phyloP scores from a whole-genome alignment of 2,329 filamentous ascomycete species.

The Rugonectria rugulosa region DNA sequence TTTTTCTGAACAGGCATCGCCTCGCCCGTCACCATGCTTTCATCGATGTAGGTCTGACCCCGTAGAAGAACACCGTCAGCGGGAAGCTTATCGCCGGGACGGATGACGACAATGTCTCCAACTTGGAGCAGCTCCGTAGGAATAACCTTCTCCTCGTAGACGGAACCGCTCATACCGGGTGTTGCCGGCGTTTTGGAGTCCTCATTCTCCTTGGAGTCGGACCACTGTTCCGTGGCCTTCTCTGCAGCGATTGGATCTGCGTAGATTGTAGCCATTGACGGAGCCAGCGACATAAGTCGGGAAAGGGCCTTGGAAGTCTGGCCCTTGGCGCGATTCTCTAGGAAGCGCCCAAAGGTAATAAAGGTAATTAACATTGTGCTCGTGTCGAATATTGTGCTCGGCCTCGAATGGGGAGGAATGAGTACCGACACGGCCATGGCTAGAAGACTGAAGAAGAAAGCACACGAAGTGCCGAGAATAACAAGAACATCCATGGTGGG shows the following conservation, averaged over 20 bases:
- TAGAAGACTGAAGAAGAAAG: conserved; percentile 93
- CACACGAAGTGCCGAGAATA: conserved; percentile 89
- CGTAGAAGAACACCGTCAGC: conserved; percentile 88
- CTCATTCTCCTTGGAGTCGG: conserved; percentile 37
- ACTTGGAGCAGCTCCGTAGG: conserved; percentile 95
- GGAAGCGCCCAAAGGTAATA: conserved; percentile 86
- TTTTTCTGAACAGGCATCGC: conserved; percentile 93
- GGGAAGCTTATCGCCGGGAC: conserved; percentile 95
- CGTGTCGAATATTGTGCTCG: conserved; percentile 93
- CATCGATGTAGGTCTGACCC: conserved; percentile 92
- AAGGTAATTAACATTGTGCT: conserved; percentile 99
- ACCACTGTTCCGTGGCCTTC: conserved; percentile 85
- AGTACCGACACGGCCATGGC: conserved; percentile 85
- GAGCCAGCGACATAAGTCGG: conserved; percentile 91
- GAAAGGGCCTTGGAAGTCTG: conserved; percentile 96
- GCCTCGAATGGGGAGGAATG: conserved; percentile 77
- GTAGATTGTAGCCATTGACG: conserved; percentile 97
- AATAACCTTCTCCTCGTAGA: conserved; percentile 83
- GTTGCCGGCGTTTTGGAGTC: conserved; percentile 53
- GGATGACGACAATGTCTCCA: conserved; percentile 90
- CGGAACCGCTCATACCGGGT: conserved; percentile 57
- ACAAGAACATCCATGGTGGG: conserved; percentile 99
- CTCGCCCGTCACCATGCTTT: conserved; percentile 99
- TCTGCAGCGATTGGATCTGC: conserved; percentile 91
- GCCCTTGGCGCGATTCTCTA: conserved; percentile 95